Percentiles rank a stretch among this genome's conserved stretches.
These are phyloP conservation scores for Helicocarpus griseus DNA, from an alignment of 2,329 filamentous ascomycete genomes.

Conservation along the genomic window DNA sequence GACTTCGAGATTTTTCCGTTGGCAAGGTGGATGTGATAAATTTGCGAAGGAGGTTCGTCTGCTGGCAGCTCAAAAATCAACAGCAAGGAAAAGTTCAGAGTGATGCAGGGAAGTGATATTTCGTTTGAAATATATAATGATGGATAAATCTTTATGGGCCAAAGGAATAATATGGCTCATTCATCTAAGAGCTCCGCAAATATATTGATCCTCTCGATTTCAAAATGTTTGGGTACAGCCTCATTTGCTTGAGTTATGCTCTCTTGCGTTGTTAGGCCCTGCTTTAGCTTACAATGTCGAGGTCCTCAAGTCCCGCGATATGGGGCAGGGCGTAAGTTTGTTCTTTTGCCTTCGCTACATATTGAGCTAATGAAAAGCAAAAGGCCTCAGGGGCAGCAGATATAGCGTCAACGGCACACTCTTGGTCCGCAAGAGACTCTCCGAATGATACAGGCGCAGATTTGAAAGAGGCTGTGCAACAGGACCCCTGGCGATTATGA, in stretches of 20 bases:
- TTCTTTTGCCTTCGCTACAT: not conserved
- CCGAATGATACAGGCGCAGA: not conserved
- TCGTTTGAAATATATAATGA: not conserved
- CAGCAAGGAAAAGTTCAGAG: not conserved
- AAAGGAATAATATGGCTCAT: not conserved
- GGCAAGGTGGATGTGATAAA: too few relatives aligned
- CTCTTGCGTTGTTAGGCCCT: not conserved
- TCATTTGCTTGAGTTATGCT: not conserved
- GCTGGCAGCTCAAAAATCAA: too few relatives aligned
- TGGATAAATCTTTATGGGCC: not conserved
- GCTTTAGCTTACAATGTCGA: not conserved
- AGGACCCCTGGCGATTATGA: not conserved
- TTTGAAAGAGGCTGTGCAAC: not conserved
- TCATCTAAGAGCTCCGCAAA: not conserved
- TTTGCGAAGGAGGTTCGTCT: too few relatives aligned
- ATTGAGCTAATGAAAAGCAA: not conserved
- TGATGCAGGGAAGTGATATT: not conserved
- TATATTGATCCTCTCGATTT: not conserved
- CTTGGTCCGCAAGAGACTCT: not conserved
- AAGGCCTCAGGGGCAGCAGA: not conserved
- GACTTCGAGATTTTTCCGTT: too few relatives aligned
- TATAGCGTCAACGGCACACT: not conserved
- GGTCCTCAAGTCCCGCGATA: not conserved
- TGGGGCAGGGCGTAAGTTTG: too few relatives aligned
- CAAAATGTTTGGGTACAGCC: not conserved